Percentiles rank a stretch among this genome's conserved stretches.
Conservation (phyloP, 192 early-diverging fungal species). For the Rhizophlyctis rosea region DNA sequence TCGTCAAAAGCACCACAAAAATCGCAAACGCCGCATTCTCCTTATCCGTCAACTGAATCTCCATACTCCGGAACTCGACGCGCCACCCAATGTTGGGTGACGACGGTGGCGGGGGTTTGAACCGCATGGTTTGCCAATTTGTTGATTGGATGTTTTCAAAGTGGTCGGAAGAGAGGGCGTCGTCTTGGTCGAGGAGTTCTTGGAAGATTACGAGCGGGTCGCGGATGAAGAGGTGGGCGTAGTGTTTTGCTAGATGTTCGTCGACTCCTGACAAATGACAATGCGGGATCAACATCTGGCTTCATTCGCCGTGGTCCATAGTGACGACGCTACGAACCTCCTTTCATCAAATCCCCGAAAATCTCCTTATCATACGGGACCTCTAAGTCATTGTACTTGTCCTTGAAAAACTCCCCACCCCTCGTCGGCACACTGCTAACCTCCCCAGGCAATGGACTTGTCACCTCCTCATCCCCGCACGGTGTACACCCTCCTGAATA, state of each 20-base stretch:
- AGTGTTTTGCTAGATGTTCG: conserved; percentile 82
- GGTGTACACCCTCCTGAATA: conserved; percentile 47
- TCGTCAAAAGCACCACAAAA: conserved; percentile 88
- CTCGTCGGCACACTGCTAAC: not conserved
- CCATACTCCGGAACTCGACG: conserved; percentile 96
- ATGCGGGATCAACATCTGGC: too few species aligned
- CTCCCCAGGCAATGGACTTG: not conserved
- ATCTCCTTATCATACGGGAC: conserved; percentile 80
- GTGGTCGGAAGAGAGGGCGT: conserved; percentile 83
- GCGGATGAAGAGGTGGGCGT: conserved; percentile 96
- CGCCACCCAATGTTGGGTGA: conserved; percentile 90
- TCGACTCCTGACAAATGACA: too few species aligned
- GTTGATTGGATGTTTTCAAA: conserved; percentile 99
- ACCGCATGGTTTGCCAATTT: conserved; percentile 99
- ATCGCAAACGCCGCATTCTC: conserved; percentile 95
- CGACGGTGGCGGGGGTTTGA: conserved; percentile 94
- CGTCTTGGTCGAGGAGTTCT: conserved; percentile 85
- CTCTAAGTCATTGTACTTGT: conserved; percentile 90
- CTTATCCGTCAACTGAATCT: conserved; percentile 94
- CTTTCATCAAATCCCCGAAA: conserved; percentile 64
- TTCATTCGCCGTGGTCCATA: too few species aligned
- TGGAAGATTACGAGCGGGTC: conserved; percentile 94
- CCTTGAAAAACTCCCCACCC: conserved; percentile 55
- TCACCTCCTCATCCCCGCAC: not conserved
- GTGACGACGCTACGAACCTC: conserved; percentile 32